Conservation (phyloP, 1,139 yeast genomes). For the Blastobotrys buckinghamii region DNA sequence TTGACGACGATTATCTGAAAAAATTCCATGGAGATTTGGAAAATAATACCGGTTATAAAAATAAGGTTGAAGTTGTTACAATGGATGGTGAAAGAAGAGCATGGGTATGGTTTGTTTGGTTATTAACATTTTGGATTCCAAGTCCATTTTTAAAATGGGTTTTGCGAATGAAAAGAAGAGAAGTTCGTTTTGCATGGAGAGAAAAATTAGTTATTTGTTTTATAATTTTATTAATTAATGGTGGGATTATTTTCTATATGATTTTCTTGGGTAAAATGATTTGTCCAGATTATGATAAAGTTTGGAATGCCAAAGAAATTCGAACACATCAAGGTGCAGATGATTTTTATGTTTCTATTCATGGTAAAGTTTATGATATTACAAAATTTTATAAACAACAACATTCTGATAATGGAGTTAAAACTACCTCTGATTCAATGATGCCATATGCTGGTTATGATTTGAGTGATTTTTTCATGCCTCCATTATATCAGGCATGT, state of each 20-base stretch:
- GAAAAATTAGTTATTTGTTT: slow-evolving; percentile 36
- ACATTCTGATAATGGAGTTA: slow-evolving; percentile 35
- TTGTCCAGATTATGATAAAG: slow-evolving; percentile 38
- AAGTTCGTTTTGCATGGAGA: slow-evolving; percentile 39
- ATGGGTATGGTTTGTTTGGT: slow-evolving; percentile 38
- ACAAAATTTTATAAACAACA: slow-evolving; percentile 36
- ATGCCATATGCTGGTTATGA: slow-evolving; percentile 37
- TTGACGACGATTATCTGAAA: slow-evolving; percentile 24
- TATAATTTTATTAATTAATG: slow-evolving; percentile 33
- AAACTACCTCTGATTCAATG: slow-evolving; percentile 32
- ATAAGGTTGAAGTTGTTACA: slow-evolving; percentile 24
- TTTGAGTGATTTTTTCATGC: slow-evolving; percentile 36
- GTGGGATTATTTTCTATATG: slow-evolving; percentile 38
- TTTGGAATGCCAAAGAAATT: slow-evolving; percentile 36
- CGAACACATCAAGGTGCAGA: slow-evolving; percentile 33
- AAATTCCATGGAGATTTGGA: slow-evolving; percentile 25
- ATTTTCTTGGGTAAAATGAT: slow-evolving; percentile 35
- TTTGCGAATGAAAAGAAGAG: slow-evolving; percentile 35
- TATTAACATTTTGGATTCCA: slow-evolving; percentile 38
- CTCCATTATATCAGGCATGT: slow-evolving; percentile 38
- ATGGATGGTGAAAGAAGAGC: slow-evolving; percentile 30
- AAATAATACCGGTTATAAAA: slow-evolving; percentile 19
- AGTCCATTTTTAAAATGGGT: slow-evolving; percentile 30
- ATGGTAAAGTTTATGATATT: slow-evolving; percentile 38
- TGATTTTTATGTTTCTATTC: slow-evolving; percentile 36